These are phyloP conservation scores for Pichia cactophila DNA, from an alignment of 1,139 yeast genomes.

Conservation along the genomic window DNA sequence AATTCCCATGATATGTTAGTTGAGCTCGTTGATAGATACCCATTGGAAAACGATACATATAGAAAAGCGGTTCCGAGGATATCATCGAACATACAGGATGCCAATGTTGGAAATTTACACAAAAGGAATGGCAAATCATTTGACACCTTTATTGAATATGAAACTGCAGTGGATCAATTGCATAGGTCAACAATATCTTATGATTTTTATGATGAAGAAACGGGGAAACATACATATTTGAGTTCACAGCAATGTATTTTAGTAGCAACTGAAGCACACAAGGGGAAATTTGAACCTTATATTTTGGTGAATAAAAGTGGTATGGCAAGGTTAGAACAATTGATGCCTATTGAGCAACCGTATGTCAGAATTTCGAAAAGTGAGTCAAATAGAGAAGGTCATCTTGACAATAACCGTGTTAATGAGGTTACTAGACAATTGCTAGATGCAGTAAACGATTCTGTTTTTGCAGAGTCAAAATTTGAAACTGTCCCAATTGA, in stretches of 20 bases:
- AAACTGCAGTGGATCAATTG: conserved; percentile 14
- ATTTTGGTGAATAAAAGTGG: conserved; percentile 35
- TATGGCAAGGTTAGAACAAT: conserved; percentile 26
- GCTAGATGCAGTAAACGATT: background rate
- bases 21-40: background rate
- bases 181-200: conserved; percentile 14
- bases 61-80: background rate
- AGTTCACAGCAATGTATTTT: conserved; percentile 39
- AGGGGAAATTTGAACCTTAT: conserved; percentile 31
- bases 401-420: background rate
- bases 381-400: background rate
- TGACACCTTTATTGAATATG: conserved; percentile 11
- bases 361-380: background rate
- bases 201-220: conserved; percentile 10
- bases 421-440: background rate
- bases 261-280: conserved; percentile 30
- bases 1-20: background rate
- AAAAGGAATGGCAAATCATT: conserved; percentile 12
- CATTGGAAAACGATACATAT: background rate
- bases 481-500: no score
- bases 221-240: conserved; percentile 18
- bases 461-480: background rate
- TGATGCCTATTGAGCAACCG: conserved; percentile 15
- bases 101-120: background rate
- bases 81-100: background rate